These are phyloP conservation scores for Micractinium sp. DNA, from an alignment of 139 green algal genomes.

Conservation along the genomic window DNA sequence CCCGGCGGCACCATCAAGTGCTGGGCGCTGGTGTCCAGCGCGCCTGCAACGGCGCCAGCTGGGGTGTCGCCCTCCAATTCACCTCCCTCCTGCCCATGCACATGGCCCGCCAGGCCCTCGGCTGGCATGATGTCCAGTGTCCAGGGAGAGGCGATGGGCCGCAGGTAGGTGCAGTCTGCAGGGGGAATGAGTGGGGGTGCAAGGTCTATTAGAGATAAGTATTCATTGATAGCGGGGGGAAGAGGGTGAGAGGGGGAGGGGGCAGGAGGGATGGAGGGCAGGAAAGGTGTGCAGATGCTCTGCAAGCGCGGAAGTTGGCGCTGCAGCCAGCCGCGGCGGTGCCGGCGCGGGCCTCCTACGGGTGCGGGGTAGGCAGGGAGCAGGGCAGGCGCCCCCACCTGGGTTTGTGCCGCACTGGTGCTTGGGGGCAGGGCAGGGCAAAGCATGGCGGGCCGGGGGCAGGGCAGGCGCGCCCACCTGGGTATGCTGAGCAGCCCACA, in stretches of 20 bases:
- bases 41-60: neutral
- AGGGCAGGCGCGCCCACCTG: neutral
- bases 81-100: neutral
- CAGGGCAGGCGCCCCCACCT: no score
- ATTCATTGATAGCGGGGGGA: no score
- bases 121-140: neutral
- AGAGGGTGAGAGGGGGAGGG: neutral
- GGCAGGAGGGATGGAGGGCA: neutral
- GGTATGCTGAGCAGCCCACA: constrained; percentile 66
- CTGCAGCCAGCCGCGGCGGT: neutral
- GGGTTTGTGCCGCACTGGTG: no score
- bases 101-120: neutral
- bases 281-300: neutral
- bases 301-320: neutral
- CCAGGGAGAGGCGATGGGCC: neutral
- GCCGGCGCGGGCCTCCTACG: neutral
- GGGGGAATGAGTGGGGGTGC: neutral
- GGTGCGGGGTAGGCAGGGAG: no score
- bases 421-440: no score
- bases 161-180: constrained; percentile 2
- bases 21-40: neutral
- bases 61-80: no score
- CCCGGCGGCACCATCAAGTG: neutral
- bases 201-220: no score
- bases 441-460: no score